A percentile compares a stretch with the other conserved stretches of the same genome.
Evolutionary conservation across 2,329 filamentous ascomycete species (phyloP).

Genomic region (Chrysoporthe cubensis): DNA sequence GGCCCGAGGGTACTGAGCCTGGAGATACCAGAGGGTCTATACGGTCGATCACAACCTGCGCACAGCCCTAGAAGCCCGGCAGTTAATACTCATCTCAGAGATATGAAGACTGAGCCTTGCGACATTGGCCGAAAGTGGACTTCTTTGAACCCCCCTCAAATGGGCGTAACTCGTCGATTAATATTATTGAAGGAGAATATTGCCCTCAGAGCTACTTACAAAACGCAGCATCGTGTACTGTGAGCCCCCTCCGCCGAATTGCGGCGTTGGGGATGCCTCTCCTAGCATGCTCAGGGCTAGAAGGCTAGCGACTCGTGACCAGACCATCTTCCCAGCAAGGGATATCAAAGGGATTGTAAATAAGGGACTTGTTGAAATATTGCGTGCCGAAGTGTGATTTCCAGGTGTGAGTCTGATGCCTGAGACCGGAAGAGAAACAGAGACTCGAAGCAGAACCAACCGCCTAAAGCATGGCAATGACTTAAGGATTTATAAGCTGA

Average conservation of each 20-base stretch:
- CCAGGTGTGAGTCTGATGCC: not conserved
- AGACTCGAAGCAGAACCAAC: not conserved
- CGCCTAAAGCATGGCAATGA: not conserved
- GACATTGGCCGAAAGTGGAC: not conserved
- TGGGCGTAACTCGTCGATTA: no score
- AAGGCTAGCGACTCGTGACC: not conserved
- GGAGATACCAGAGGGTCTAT: constrained; percentile 33
- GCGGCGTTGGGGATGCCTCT: not conserved
- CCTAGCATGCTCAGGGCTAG: constrained; percentile 1
- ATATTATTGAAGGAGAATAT: not conserved
- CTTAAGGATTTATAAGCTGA: not conserved
- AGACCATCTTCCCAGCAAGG: not conserved
- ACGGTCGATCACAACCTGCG: constrained; percentile 33
- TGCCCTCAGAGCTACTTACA: not conserved
- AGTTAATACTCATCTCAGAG: not conserved
- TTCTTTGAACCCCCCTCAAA: no score
- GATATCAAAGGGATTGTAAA: not conserved
- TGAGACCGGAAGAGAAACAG: not conserved
- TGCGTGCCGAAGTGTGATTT: not conserved
- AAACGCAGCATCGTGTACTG: constrained; percentile 8
- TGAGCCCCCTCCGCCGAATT: not conserved
- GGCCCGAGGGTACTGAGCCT: not conserved
- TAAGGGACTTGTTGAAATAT: not conserved
- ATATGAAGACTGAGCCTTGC: not conserved
- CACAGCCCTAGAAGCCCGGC: constrained; percentile 23